A percentile compares a stretch with the other conserved stretches of the same genome.
Conservation (phyloP, 495 filamentous ascomycete species). For the Xylona heveae region DNA sequence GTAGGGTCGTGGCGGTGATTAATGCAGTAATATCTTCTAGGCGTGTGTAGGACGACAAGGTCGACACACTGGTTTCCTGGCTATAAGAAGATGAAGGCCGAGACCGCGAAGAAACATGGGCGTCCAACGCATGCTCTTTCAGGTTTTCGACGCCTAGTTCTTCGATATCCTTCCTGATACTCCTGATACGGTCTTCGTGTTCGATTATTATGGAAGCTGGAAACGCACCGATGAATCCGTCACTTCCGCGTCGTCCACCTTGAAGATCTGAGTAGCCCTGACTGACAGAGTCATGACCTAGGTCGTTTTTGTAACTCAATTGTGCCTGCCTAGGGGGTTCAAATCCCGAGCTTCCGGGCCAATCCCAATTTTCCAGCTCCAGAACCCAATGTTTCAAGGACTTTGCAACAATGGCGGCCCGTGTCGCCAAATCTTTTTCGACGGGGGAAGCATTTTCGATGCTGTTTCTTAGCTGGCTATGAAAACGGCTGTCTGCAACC, state of each 20-base stretch:
- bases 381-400: slow-evolving; percentile 56
- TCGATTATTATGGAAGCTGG: slow-evolving; percentile 31
- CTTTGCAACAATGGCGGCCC: slow-evolving; percentile 52
- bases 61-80: slow-evolving; percentile 22
- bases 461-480: slow-evolving; percentile 16
- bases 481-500: no score
- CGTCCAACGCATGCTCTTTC: slow-evolving; percentile 52
- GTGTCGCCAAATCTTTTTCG: slow-evolving; percentile 49
- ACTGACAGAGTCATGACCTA: slow-evolving; percentile 7
- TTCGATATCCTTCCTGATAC: slow-evolving; percentile 59
- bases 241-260: no score
- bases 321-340: slow-evolving; percentile 8
- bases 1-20: slow-evolving; percentile 70
- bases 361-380: slow-evolving; percentile 56
- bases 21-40: slow-evolving; percentile 77
- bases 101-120: slow-evolving; percentile 39
- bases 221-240: slow-evolving; percentile 47
- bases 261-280: slow-evolving; percentile 1
- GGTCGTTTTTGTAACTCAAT: slow-evolving; percentile 1
- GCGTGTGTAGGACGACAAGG: slow-evolving; percentile 24
- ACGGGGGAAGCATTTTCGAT: slow-evolving; percentile 42
- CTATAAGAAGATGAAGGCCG: slow-evolving; percentile 32
- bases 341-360: slow-evolving; percentile 28
- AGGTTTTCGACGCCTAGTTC: slow-evolving; percentile 71
- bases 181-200: slow-evolving; percentile 56